These are phyloP conservation scores for Cryomyces minteri DNA, from an alignment of 495 filamentous ascomycete species.

Conservation along the genomic window DNA sequence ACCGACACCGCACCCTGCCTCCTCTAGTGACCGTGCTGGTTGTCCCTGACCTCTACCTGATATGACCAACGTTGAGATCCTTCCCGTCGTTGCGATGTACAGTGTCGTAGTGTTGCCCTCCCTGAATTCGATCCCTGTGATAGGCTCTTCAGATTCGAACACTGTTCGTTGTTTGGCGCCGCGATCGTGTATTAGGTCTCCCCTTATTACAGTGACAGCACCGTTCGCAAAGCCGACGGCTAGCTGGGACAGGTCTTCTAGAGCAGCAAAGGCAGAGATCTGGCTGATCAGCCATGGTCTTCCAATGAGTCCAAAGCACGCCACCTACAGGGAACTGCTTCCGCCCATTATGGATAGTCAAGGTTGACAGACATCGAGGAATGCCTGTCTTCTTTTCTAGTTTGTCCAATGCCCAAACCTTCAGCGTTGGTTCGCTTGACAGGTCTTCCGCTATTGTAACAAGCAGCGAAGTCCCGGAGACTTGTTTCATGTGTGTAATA, in stretches of 20 bases:
- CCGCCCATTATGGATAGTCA: conserved; percentile 76
- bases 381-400: conserved; percentile 81
- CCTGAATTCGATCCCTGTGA: conserved; percentile 72
- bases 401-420: conserved; percentile 93
- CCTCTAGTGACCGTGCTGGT: conserved; percentile 71
- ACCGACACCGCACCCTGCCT: conserved; percentile 70
- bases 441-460: conserved; percentile 81
- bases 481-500: conserved; percentile 91
- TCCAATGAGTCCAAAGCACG: not conserved
- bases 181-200: conserved; percentile 87
- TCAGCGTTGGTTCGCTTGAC: conserved; percentile 69
- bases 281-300: conserved; percentile 13
- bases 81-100: conserved; percentile 78
- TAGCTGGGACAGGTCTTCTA: conserved; percentile 76
- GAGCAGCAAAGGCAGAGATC: conserved; percentile 78
- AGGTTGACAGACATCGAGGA: conserved; percentile 68
- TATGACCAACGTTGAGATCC: conserved; percentile 74
- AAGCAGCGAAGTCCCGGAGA: conserved; percentile 70
- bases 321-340: conserved; percentile 70
- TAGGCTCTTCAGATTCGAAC: conserved; percentile 90
- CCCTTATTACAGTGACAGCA: conserved; percentile 79
- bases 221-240: conserved; percentile 94
- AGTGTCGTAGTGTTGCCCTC: conserved; percentile 53
- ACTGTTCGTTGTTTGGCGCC: conserved; percentile 93
- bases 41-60: conserved; percentile 77